Evolutionary conservation across 2,329 filamentous ascomycete species (phyloP).

Genomic region (Stemphylium beticola): DNA sequence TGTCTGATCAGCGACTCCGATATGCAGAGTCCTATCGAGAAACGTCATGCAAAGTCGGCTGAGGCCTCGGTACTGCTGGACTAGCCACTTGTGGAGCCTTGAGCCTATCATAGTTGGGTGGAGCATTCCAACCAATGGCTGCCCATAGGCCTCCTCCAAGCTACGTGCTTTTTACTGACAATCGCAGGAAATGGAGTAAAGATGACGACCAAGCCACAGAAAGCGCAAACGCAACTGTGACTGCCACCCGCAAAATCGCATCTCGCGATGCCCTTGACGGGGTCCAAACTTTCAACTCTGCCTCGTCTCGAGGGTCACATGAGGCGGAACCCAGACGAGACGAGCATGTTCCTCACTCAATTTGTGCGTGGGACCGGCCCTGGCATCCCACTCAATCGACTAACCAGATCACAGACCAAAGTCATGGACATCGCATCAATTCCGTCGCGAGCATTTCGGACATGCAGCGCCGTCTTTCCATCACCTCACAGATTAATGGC

Average conservation of each 20-base stretch:
- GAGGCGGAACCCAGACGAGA: slow-evolving; percentile 57
- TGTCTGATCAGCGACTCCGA: slow-evolving; percentile 15
- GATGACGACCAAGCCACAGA: slow-evolving; percentile 47
- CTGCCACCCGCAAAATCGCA: slow-evolving; percentile 46
- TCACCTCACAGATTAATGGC: slow-evolving; percentile 44
- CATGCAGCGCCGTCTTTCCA: slow-evolving; percentile 55
- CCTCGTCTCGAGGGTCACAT: slow-evolving; percentile 49
- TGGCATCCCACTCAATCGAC: slow-evolving; percentile 16
- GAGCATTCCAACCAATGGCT: slow-evolving; percentile 12
- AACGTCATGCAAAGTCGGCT: slow-evolving; percentile 33
- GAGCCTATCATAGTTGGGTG: slow-evolving; percentile 23
- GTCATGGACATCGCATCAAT: slow-evolving; percentile 52
- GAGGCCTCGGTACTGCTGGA: slow-evolving; percentile 18
- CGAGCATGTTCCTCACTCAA: slow-evolving; percentile 67
- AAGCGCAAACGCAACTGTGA: slow-evolving; percentile 24
- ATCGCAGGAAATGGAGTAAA: slow-evolving; percentile 51
- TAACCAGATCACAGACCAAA: slow-evolving; percentile 53
- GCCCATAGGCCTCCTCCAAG: slow-evolving; percentile 3
- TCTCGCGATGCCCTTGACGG: slow-evolving; percentile 48
- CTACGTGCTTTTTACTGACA: slow-evolving; percentile 27
- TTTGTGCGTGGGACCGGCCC: slow-evolving; percentile 59
- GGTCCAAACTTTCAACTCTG: slow-evolving; percentile 37
- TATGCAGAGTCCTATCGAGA: slow-evolving; percentile 12
- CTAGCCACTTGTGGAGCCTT: slow-evolving; percentile 30
- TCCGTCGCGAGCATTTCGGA: slow-evolving; percentile 49